Percentiles rank a stretch among this genome's conserved stretches.
Conservation (phyloP, 768 basidiomycete species). For the Mycena venus region DNA sequence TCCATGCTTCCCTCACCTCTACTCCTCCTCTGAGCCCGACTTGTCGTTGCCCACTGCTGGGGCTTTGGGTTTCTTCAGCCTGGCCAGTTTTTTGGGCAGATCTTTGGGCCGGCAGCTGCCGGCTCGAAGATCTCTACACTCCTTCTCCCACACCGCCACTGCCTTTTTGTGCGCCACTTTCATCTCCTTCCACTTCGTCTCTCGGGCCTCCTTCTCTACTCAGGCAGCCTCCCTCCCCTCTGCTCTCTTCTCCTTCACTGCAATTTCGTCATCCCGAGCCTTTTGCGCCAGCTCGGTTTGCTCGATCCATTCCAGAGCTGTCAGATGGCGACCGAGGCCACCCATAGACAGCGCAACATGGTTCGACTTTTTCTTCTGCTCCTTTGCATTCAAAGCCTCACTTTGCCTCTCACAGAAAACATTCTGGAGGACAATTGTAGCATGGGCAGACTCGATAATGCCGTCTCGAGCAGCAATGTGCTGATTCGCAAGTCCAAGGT, state of each 20-base stretch:
- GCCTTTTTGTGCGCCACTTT: not conserved
- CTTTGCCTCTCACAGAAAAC: constrained; percentile 26
- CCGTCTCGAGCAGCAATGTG: constrained; percentile 24
- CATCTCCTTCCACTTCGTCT: constrained; percentile 1
- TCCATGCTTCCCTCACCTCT: not conserved
- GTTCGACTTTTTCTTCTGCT: constrained; percentile 32
- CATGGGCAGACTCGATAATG: constrained; percentile 32
- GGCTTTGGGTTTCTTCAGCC: constrained; percentile 1
- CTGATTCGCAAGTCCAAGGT: constrained; percentile 23
- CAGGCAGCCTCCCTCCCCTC: not conserved
- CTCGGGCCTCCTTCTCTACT: not conserved
- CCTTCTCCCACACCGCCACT: not conserved
- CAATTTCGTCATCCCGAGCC: not conserved
- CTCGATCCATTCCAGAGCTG: not conserved
- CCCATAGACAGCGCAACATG: constrained; percentile 25
- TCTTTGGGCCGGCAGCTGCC: not conserved
- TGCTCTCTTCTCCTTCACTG: not conserved
- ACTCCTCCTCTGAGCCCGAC: not conserved
- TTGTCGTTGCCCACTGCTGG: not conserved
- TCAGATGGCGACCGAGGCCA: constrained; percentile 29
- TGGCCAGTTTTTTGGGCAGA: constrained; percentile 1
- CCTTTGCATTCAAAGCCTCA: constrained; percentile 32
- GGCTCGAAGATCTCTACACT: not conserved
- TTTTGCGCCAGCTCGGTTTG: not conserved
- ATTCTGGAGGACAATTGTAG: constrained; percentile 37